A percentile compares a stretch with the other conserved stretches of the same genome.
Evolutionary conservation across 306 rosid genomes (phyloP).

Genomic region (Prosopis cineraria): DNA sequence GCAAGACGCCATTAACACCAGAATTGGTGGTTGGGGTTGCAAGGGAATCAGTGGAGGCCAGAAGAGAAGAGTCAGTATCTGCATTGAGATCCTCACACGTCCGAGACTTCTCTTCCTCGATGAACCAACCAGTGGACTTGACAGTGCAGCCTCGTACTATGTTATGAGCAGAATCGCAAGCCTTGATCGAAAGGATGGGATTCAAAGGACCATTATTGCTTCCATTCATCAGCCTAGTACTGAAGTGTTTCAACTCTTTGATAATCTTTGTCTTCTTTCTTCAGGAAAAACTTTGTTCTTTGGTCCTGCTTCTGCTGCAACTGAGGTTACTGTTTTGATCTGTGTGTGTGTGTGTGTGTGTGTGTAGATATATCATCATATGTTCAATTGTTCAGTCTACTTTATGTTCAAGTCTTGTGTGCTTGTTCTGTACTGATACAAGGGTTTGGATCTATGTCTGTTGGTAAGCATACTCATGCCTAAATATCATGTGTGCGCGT

Average conservation of each 20-base stretch:
- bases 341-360: too few relatives aligned
- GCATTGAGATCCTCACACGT: constrained; percentile 66
- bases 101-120: constrained; percentile 75
- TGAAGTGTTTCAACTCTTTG: constrained; percentile 58
- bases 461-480: too few relatives aligned
- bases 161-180: constrained; percentile 58
- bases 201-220: constrained; percentile 44
- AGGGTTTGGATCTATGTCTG: too few relatives aligned
- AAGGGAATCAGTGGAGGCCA: constrained; percentile 43
- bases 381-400: too few relatives aligned
- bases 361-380: too few relatives aligned
- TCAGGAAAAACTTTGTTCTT: constrained; percentile 49
- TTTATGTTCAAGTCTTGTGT: too few relatives aligned
- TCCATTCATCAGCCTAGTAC: constrained; percentile 67
- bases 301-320: constrained; percentile 57
- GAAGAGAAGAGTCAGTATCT: constrained; percentile 73
- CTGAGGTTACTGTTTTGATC: constrained; percentile 33
- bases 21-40: constrained; percentile 31
- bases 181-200: constrained; percentile 18
- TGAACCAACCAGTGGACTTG: constrained; percentile 83
- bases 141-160: constrained; percentile 74
- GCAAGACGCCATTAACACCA: constrained; percentile 37
- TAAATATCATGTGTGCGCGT: too few relatives aligned
- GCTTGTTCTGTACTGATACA: too few relatives aligned
- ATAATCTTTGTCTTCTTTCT: constrained; percentile 56